These are phyloP conservation scores for Aspergillus thermomutatus DNA, from an alignment of 2,329 filamentous ascomycete genomes.

Conservation along the genomic window DNA sequence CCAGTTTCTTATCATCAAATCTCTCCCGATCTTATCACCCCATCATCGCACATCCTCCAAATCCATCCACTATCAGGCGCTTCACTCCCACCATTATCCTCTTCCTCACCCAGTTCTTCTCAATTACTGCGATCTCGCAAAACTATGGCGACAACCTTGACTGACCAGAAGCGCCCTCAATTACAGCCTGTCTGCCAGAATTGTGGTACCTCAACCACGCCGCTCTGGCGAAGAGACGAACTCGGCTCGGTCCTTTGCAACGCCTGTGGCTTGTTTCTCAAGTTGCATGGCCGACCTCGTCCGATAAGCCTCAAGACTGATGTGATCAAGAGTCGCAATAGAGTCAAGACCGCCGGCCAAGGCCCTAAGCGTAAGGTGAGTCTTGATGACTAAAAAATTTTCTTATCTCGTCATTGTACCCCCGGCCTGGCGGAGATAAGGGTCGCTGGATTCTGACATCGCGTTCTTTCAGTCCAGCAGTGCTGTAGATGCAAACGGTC, in stretches of 20 bases:
- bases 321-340: slow-evolving; percentile 98
- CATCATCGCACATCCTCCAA: slow-evolving; percentile 18
- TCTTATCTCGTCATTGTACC: slow-evolving; percentile 6
- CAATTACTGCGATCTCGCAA: slow-evolving; percentile 6
- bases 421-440: slow-evolving; percentile 17
- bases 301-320: slow-evolving; percentile 98
- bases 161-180: slow-evolving; percentile 55
- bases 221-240: slow-evolving; percentile 96
- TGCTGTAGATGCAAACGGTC: slow-evolving; percentile 54
- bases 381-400: slow-evolving; percentile 22
- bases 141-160: slow-evolving; percentile 44
- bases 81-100: slow-evolving; percentile 15
- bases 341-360: slow-evolving; percentile 83
- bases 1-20: slow-evolving; percentile 48
- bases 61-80: slow-evolving; percentile 23
- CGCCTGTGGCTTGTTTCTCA: slow-evolving; percentile 94
- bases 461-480: slow-evolving; percentile 38
- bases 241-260: slow-evolving; percentile 95
- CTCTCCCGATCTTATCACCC: slow-evolving; percentile 43
- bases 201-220: slow-evolving; percentile 91
- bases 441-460: slow-evolving; percentile 17
- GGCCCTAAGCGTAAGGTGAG: slow-evolving; percentile 79
- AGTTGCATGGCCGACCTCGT: slow-evolving; percentile 87
- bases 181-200: slow-evolving; percentile 95
- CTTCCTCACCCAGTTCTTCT: slow-evolving; percentile 11